Evolutionary conservation across 1,284 basidiomycete genomes (phyloP), one percentile per base, ranked within the genome.

Genomic region (Puccinia triticina): DNA sequence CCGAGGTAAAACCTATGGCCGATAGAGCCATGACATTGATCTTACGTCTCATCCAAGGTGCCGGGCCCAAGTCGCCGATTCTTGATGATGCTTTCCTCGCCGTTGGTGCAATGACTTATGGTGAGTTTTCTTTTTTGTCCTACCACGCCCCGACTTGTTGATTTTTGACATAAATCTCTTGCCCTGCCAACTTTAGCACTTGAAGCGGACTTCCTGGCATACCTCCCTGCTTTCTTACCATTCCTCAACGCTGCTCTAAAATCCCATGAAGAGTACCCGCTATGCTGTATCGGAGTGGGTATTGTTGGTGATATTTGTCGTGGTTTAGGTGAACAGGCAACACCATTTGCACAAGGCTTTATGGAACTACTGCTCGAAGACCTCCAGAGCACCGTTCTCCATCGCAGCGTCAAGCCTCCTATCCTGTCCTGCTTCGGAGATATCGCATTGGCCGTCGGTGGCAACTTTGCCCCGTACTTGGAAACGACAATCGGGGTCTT

Each of bases 341-440:
- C 90, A 2, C 92, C 93, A 85, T 98, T 95, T 88, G 92, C 94
- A 64, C 90, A 91, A 85, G 90, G 92, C 12, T 95, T 98, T 88
- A 96, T 99, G 92, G 92, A 91, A 21, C 93, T 94, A 11, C 89
- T 99, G 32, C 90, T 98, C 59, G 93, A 96, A 87, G 95, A 97
- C 86, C 89, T 99, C 77, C 93, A 95, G 88, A 95, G 93, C 85
- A 92, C 96, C 0, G 91, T 94, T 55, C 89, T 99, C 83, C 93
- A 95, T 87, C 91, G 96, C 79, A 94, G 93, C 84, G 97, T 98
- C 86, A 99, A 99, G 90, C 96, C 98, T 64, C 92, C 93, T 21
- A 95, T 98, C 85, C 89, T 99, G 83, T 92, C 93, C 21, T 95
- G 94, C 88, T 99, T 99, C 86, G 97, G 97, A 53, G 96, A 99